A percentile compares a stretch with the other conserved stretches of the same genome.
These are phyloP conservation scores for Stemphylium beticola DNA, from an alignment of 2,329 filamentous ascomycete species.

Conservation along the genomic window DNA sequence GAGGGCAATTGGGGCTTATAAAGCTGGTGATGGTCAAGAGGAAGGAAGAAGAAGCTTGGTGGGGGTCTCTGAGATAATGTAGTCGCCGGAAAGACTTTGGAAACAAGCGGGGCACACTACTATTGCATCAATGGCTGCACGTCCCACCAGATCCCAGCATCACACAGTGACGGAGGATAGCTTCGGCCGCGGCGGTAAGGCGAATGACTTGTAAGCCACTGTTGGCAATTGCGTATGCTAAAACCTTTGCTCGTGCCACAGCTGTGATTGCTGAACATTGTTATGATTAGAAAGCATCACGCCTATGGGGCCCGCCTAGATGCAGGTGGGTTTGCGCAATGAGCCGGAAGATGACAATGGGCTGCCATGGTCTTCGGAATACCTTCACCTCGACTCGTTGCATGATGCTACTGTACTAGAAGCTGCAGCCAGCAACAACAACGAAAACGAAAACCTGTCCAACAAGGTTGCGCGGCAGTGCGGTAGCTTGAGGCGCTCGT, in stretches of 20 bases:
- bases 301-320: not conserved
- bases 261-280: slow-evolving; percentile 9
- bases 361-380: too few relatives aligned
- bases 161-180: slow-evolving; percentile 11
- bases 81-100: slow-evolving; percentile 43
- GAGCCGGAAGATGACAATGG: not conserved
- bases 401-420: too few relatives aligned
- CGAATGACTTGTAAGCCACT: slow-evolving; percentile 14
- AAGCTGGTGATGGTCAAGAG: slow-evolving; percentile 30
- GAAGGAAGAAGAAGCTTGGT: slow-evolving; percentile 25
- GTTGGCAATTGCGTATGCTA: slow-evolving; percentile 20
- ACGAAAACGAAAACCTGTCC: slow-evolving; percentile 1
- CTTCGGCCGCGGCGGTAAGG: slow-evolving; percentile 42
- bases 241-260: slow-evolving; percentile 12
- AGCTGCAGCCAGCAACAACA: not conserved
- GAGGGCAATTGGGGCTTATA: slow-evolving; percentile 30
- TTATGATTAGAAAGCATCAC: slow-evolving; percentile 15
- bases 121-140: slow-evolving; percentile 35
- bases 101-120: slow-evolving; percentile 40
- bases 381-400: too few relatives aligned
- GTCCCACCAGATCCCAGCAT: slow-evolving; percentile 22
- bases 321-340: slow-evolving; percentile 1
- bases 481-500: slow-evolving; percentile 11
- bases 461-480: slow-evolving; percentile 19
- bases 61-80: slow-evolving; percentile 45